These are phyloP conservation scores for Fusarium paranaense DNA, from an alignment of 2,329 filamentous ascomycete genomes.

Conservation along the genomic window DNA sequence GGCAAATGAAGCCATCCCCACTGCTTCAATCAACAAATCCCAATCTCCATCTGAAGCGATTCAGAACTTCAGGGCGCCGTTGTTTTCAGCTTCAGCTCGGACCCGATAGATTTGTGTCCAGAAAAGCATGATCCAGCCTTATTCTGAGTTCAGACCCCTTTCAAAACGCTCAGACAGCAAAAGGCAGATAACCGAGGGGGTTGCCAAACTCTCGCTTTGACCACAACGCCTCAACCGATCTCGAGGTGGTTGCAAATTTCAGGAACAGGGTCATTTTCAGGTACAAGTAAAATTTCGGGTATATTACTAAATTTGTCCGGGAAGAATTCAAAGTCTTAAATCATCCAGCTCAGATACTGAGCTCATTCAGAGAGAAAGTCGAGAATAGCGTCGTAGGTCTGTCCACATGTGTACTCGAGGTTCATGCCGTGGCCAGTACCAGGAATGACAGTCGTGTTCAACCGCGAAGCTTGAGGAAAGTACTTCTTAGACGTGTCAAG, in stretches of 20 bases:
- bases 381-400: slow-evolving; percentile 51
- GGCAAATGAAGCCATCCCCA: neutral
- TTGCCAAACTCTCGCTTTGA: neutral
- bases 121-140: neutral
- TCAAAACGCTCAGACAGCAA: neutral
- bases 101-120: neutral
- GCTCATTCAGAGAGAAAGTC: slow-evolving; percentile 49
- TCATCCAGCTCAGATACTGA: neutral
- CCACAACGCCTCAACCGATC: neutral
- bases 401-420: slow-evolving; percentile 51
- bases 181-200: neutral
- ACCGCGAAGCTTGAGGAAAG: slow-evolving; percentile 60
- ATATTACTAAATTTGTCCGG: neutral
- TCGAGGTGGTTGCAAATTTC: neutral
- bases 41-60: neutral
- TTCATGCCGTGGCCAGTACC: slow-evolving; percentile 65
- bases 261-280: neutral
- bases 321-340: neutral
- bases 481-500: slow-evolving; percentile 54
- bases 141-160: neutral
- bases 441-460: slow-evolving; percentile 66
- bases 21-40: neutral
- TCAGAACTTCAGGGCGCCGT: neutral
- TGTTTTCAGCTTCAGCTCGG: neutral
- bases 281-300: neutral